A percentile compares a stretch with the other conserved stretches of the same genome.
phyloP scores from a whole-genome alignment of 495 filamentous ascomycete species.

The Podospora bellae-mahoneyi region DNA sequence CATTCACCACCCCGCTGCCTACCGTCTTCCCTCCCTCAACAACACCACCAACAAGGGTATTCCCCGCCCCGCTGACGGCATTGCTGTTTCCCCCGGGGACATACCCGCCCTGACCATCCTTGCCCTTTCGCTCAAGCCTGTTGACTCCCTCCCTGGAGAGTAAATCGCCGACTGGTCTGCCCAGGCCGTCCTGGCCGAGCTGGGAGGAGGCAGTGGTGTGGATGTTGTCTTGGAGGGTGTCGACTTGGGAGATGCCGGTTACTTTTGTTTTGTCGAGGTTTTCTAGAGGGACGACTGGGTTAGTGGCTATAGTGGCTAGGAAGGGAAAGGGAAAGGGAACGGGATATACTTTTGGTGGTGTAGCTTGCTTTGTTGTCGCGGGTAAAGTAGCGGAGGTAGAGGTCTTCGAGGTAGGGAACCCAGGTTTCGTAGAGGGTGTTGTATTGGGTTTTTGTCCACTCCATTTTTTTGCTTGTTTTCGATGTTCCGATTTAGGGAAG shows the following conservation, averaged over 20 bases:
- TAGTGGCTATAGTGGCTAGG: background rate
- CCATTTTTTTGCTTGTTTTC: conserved; percentile 27
- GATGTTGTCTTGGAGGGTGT: conserved; percentile 61
- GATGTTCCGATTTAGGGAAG: too few relatives aligned
- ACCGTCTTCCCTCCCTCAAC: background rate
- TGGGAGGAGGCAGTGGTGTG: conserved; percentile 57
- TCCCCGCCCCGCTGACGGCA: background rate
- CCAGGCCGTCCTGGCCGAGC: conserved; percentile 60
- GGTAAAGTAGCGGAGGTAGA: conserved; percentile 65
- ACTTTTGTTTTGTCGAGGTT: conserved; percentile 62
- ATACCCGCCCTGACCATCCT: conserved; percentile 56
- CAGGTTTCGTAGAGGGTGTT: conserved; percentile 65
- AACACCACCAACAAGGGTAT: background rate
- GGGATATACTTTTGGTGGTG: conserved; percentile 51
- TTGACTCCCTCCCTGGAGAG: conserved; percentile 62
- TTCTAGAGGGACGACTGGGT: conserved; percentile 41
- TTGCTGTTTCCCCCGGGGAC: conserved; percentile 17
- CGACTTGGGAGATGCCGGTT: conserved; percentile 58
- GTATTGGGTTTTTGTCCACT: conserved; percentile 58
- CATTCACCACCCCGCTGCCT: background rate
- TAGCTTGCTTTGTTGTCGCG: conserved; percentile 72
- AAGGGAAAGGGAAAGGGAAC: background rate
- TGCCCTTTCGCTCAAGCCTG: conserved; percentile 58
- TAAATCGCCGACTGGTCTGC: conserved; percentile 57
- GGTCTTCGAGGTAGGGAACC: conserved; percentile 73